phyloP scores from a whole-genome alignment of 1,284 basidiomycete genomes.

The Rhodotorula sp. region DNA sequence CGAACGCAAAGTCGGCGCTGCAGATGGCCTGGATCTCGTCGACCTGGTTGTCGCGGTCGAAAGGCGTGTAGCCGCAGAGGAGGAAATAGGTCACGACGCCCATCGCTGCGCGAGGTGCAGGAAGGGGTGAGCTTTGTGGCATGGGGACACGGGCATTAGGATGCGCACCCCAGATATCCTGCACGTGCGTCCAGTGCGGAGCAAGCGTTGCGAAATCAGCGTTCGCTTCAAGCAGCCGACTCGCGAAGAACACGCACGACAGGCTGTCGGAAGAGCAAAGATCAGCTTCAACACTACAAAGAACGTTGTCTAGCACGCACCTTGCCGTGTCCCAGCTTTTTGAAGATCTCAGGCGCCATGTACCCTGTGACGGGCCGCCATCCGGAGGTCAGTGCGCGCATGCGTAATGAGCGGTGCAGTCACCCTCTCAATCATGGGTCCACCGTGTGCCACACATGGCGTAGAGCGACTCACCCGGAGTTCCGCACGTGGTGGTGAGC shows the following conservation, averaged over 20 bases:
- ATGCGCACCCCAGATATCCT: constrained; percentile 50
- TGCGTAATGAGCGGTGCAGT: no score
- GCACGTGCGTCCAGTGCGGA: no score
- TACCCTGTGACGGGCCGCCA: constrained; percentile 56
- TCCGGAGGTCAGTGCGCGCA: no score
- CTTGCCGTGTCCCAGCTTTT: constrained; percentile 90
- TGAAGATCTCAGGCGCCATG: constrained; percentile 97
- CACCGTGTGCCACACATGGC: constrained; percentile 10
- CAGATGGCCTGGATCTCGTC: constrained; percentile 73
- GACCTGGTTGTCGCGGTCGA: constrained; percentile 63
- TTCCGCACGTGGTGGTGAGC: constrained; percentile 93
- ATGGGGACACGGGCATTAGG: background rate
- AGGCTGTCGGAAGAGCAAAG: background rate
- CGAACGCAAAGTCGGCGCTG: constrained; percentile 85
- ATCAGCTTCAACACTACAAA: background rate
- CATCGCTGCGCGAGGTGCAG: constrained; percentile 61
- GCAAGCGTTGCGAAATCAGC: no score
- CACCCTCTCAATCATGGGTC: no score
- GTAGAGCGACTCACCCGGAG: constrained; percentile 62
- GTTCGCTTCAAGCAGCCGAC: no score
- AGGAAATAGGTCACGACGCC: constrained; percentile 90
- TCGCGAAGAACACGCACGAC: background rate
- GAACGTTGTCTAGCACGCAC: constrained; percentile 48
- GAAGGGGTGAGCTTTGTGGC: background rate
- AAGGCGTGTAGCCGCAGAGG: constrained; percentile 76